A percentile compares a stretch with the other conserved stretches of the same genome.
These are phyloP conservation scores for Alternaria ethzedia DNA, from an alignment of 2,329 filamentous ascomycete genomes.

Conservation along the genomic window DNA sequence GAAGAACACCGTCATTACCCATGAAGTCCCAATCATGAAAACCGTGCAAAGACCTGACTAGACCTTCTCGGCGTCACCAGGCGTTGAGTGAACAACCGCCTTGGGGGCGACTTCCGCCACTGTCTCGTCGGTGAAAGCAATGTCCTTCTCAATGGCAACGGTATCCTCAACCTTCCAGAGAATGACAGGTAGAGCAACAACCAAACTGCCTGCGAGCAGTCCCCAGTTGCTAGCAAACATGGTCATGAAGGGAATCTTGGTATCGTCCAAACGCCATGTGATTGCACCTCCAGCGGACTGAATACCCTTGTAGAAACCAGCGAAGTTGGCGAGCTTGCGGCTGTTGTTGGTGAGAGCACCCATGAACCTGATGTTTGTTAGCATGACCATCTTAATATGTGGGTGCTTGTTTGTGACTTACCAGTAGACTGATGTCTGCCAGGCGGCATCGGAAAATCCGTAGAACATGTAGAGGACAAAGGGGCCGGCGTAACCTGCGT, in stretches of 20 bases:
- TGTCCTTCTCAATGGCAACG: slow-evolving; percentile 79
- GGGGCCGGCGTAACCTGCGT: slow-evolving; percentile 72
- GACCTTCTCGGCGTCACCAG: slow-evolving; percentile 37
- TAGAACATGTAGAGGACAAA: slow-evolving; percentile 93
- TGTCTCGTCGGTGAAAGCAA: slow-evolving; percentile 85
- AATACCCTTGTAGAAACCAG: slow-evolving; percentile 88
- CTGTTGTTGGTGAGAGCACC: slow-evolving; percentile 91
- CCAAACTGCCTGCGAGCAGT: slow-evolving; percentile 72
- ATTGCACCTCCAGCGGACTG: slow-evolving; percentile 86
- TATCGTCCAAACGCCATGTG: slow-evolving; percentile 72
- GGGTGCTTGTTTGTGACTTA: slow-evolving; percentile 49
- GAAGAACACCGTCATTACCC: slow-evolving; percentile 16
- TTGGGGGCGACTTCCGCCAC: slow-evolving; percentile 67
- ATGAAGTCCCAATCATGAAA: slow-evolving; percentile 10
- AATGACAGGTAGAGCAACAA: slow-evolving; percentile 81
- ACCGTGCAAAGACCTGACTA: slow-evolving; percentile 16
- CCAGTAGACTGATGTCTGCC: slow-evolving; percentile 94
- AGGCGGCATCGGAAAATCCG: slow-evolving; percentile 85
- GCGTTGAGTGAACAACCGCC: slow-evolving; percentile 17
- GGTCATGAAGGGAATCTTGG: slow-evolving; percentile 66
- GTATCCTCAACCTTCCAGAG: slow-evolving; percentile 80
- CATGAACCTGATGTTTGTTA: slow-evolving; percentile 60
- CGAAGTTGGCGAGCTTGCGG: slow-evolving; percentile 89
- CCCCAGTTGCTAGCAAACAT: slow-evolving; percentile 81
- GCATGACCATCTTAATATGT: background rate